Conservation (phyloP, 495 filamentous ascomycete genomes). For the Hypoxylon fragiforme region DNA sequence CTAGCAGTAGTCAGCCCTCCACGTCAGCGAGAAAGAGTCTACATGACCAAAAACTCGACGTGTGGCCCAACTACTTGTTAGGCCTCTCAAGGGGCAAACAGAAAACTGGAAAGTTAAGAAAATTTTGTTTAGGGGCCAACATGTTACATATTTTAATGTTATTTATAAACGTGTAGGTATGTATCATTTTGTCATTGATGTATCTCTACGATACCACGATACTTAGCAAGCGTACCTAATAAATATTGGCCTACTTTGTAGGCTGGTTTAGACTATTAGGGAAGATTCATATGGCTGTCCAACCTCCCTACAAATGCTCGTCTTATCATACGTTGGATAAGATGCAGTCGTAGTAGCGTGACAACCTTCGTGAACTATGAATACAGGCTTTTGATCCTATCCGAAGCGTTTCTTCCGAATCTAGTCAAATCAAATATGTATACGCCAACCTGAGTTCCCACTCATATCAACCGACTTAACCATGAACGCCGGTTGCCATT, state of each 20-base stretch:
- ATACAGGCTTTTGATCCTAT: conserved; percentile 12
- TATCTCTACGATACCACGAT: neutral
- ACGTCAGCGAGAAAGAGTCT: conserved; percentile 12
- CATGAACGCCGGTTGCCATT: conserved; percentile 9
- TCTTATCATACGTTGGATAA: too few species aligned
- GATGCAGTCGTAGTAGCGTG: too few species aligned
- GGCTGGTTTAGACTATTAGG: too few species aligned
- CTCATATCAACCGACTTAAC: neutral
- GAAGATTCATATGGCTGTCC: too few species aligned
- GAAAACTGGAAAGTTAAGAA: neutral
- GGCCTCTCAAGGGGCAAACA: conserved; percentile 18
- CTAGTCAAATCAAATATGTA: neutral
- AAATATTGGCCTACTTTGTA: too few species aligned
- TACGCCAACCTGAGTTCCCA: too few species aligned
- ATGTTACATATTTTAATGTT: neutral
- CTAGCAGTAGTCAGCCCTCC: neutral
- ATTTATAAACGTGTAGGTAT: neutral
- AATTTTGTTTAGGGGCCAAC: conserved; percentile 1
- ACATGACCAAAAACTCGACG: neutral
- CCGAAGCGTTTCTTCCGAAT: neutral
- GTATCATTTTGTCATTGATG: neutral
- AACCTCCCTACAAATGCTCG: too few species aligned
- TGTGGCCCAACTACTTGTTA: conserved; percentile 24
- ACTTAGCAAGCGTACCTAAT: too few species aligned
- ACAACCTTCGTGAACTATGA: conserved; percentile 16